These are phyloP conservation scores for Suillus tomentosus DNA, from an alignment of 768 basidiomycete genomes.

Conservation along the genomic window DNA sequence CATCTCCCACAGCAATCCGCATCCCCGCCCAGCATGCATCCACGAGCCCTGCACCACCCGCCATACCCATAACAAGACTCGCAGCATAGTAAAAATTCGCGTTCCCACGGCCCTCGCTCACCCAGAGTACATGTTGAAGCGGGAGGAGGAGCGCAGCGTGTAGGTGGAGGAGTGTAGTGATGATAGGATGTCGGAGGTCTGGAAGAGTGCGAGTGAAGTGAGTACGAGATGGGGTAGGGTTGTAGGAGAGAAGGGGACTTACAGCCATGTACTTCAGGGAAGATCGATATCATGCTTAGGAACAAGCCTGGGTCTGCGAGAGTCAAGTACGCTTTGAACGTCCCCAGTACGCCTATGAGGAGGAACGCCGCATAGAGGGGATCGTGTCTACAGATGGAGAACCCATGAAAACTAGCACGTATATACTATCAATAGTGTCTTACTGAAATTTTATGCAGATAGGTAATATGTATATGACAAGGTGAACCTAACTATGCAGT, in stretches of 20 bases:
- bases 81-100: conserved; percentile 98
- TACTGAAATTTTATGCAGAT: conserved; percentile 89
- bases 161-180: conserved; percentile 78
- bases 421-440: conserved; percentile 19
- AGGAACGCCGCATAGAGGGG: conserved; percentile 79
- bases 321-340: conserved; percentile 91
- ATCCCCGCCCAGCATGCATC: conserved; percentile 87
- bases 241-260: conserved; percentile 32
- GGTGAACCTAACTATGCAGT: conserved; percentile 60
- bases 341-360: conserved; percentile 73
- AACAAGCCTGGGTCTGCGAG: conserved; percentile 89
- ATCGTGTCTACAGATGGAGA: conserved; percentile 60
- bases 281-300: conserved; percentile 75
- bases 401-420: neutral
- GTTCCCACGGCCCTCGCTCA: conserved; percentile 89
- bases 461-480: conserved; percentile 80
- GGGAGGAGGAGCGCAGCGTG: conserved; percentile 87
- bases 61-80: conserved; percentile 90
- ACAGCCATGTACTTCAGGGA: conserved; percentile 86
- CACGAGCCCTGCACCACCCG: conserved; percentile 79
- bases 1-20: conserved; percentile 64
- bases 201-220: conserved; percentile 6
- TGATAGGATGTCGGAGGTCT: conserved; percentile 87
- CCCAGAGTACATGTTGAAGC: conserved; percentile 90
- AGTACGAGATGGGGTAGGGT: neutral